Percentiles rank a stretch among this genome's conserved stretches.
Evolutionary conservation across 768 basidiomycete genomes (phyloP).

Genomic region (Podaxis rugospora): DNA sequence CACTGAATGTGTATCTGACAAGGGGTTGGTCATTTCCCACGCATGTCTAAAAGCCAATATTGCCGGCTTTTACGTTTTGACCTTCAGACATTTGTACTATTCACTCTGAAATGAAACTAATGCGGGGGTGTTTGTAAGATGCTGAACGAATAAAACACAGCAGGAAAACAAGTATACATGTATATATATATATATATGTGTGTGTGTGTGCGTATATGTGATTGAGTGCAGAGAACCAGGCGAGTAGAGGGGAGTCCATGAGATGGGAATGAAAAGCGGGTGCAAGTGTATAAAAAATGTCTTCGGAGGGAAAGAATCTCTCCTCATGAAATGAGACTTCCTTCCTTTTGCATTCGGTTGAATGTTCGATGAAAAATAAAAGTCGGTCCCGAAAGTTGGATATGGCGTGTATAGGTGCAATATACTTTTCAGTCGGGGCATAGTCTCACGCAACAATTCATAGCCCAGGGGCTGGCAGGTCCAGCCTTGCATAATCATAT

Average conservation of each 20-base stretch:
- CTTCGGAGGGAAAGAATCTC: not conserved
- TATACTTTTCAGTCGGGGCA: not conserved
- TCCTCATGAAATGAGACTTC: not conserved
- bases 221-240: not conserved
- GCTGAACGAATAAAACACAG: not conserved
- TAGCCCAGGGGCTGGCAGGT: not conserved
- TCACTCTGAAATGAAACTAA: not conserved
- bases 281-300: not conserved
- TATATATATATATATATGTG: not conserved
- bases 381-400: not conserved
- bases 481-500: constrained; percentile 22
- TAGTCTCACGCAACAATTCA: not conserved
- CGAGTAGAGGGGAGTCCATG: constrained; percentile 1
- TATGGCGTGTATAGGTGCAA: not conserved
- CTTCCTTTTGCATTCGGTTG: not conserved
- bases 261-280: not conserved
- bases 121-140: not conserved
- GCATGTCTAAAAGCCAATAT: not conserved
- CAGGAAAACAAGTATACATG: not conserved
- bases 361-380: not conserved
- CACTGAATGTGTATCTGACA: not conserved
- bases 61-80: not conserved
- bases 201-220: not conserved
- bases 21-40: not conserved
- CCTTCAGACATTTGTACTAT: not conserved